Base-by-base conservation (phyloP, 169 alveolate species). In the Plasmodium adleri region DNA sequence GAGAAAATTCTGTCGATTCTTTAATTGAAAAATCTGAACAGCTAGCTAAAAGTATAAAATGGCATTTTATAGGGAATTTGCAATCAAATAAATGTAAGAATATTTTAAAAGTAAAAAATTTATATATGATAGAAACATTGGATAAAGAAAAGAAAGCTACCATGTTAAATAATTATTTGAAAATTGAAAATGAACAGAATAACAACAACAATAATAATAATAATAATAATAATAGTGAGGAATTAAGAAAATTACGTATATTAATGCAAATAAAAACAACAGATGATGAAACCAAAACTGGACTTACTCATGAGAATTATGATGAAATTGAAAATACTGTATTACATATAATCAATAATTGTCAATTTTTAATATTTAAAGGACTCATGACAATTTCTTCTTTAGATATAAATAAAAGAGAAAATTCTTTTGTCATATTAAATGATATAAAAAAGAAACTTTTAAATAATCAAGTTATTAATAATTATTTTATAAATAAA, bases 311-410 rank as follows among this genome's bases (percentile, higher is more conserved):
- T 50, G 87, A 88, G 28, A 94, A 97, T 45, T 76, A 88, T 63
- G 72, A 67, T 10, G 78, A 85, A 26, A 92, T 94, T 4, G 75
- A 70, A 58, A 93, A 89, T 9, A 52, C 96, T 1, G 94, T 94
- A 13, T 88, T 93, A 54, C 88, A 88, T 80, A 95, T 97, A 15
- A 74, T 95, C 15, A 90, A 92, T 3, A 80, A 94, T 20, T 95
- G 97, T 54, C 88, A 93, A 15, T 73, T 80, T 28, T 90, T 98
- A 52, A 94, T 91, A 15, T 95, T 98, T 54, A 88, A 92, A 47
- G 99, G 99, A 13, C 93, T 98, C 49, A 98, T 98, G 99, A 96
- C 99, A 2, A 96, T 97, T 70, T 98, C 98, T n/a, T 87, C 95
- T 50, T 68, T 93, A 43, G 75, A 73, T 56, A 45, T 60, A 73